These are phyloP conservation scores for Sclerospora graminicola DNA, from an alignment of 352 stramenopile genomes.

Conservation along the genomic window DNA sequence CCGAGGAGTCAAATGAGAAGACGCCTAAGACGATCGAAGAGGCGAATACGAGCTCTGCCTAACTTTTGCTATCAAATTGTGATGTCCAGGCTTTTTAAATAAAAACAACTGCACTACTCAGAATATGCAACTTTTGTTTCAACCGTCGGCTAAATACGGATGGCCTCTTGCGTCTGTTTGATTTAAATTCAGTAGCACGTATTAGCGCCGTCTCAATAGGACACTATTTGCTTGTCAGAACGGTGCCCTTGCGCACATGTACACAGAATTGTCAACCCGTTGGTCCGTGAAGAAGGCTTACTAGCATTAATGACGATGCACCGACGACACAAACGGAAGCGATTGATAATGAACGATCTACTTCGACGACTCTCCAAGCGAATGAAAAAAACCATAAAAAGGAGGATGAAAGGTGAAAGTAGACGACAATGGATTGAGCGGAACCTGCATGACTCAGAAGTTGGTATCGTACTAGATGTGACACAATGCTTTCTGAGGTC, in stretches of 20 bases:
- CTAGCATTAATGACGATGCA: constrained; percentile 1
- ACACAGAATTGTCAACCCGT: constrained; percentile 4
- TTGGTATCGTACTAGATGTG: constrained; percentile 36
- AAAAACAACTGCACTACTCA: not conserved
- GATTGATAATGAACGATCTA: constrained; percentile 6
- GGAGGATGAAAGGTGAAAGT: constrained; percentile 53
- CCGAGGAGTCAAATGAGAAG: constrained; percentile 26
- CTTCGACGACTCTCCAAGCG: constrained; percentile 7
- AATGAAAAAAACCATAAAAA: constrained; percentile 36
- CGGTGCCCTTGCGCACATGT: constrained; percentile 11
- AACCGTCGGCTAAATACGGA: too few species aligned
- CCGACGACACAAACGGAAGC: constrained; percentile 10
- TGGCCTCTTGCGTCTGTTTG: too few species aligned
- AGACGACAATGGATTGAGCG: constrained; percentile 60
- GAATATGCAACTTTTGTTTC: too few species aligned
- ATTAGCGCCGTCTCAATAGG: too few species aligned
- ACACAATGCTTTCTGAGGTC: too few species aligned
- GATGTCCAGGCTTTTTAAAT: not conserved
- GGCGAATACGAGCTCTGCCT: constrained; percentile 13
- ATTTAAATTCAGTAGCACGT: too few species aligned
- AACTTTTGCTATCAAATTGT: not conserved
- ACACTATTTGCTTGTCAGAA: too few species aligned
- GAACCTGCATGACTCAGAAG: constrained; percentile 59
- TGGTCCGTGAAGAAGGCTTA: constrained; percentile 7
- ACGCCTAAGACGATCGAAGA: constrained; percentile 19